phyloP scores from a whole-genome alignment of 2,329 filamentous ascomycete species.

The Golovinomyces cichoracearum region DNA sequence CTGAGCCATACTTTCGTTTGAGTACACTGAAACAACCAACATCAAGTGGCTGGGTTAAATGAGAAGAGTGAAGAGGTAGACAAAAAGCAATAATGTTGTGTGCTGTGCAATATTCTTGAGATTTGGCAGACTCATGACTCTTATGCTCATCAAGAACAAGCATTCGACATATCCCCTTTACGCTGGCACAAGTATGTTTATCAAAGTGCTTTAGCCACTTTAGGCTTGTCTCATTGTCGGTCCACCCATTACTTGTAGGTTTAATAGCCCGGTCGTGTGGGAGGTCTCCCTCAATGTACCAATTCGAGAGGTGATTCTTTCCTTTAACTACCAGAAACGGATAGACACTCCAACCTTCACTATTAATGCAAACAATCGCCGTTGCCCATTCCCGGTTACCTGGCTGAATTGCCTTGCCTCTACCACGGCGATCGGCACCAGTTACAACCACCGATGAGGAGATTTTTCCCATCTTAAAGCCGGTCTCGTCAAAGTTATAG shows the following conservation, averaged over 20 bases:
- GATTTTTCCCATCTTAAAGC: too few relatives aligned
- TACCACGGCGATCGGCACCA: too few relatives aligned
- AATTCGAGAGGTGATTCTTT: too few relatives aligned
- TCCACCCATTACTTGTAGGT: constrained; percentile 16
- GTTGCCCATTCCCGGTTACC: too few relatives aligned
- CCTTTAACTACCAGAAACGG: constrained; percentile 11
- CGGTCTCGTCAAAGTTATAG: too few relatives aligned
- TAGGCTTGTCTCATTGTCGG: constrained; percentile 15
- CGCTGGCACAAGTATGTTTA: constrained; percentile 2
- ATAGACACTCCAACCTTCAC: constrained; percentile 5
- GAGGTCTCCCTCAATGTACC: too few relatives aligned
- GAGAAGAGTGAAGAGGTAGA: background rate
- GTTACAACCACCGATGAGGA: too few relatives aligned
- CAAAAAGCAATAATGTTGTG: constrained; percentile 16
- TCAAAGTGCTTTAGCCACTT: constrained; percentile 14
- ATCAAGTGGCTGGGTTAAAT: too few relatives aligned
- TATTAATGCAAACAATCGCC: constrained; percentile 7
- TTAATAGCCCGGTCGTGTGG: constrained; percentile 13
- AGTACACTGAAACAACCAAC: constrained; percentile 15
- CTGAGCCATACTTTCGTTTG: constrained; percentile 3
- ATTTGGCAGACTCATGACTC: too few relatives aligned
- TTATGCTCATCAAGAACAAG: constrained; percentile 5
- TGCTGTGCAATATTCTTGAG: constrained; percentile 14
- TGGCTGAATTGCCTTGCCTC: too few relatives aligned
- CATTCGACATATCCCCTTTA: constrained; percentile 4